Conservation (phyloP, 2,329 filamentous ascomycete species). For the Ophiocordyceps sinensis region DNA sequence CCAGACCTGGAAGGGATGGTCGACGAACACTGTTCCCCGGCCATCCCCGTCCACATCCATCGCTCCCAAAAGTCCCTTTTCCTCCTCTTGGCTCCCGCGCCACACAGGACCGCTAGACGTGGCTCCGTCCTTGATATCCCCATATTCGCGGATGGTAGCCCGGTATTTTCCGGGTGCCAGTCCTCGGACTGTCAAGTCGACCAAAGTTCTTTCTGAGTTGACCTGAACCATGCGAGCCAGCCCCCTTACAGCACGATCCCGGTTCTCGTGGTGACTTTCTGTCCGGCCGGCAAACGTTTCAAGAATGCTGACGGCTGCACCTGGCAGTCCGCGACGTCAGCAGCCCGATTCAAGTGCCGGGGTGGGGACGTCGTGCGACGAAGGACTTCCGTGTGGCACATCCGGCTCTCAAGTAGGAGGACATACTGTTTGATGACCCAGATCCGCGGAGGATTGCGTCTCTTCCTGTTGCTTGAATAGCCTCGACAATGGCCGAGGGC, state of each 20-base stretch:
- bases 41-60: constrained; percentile 65
- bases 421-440: constrained; percentile 69
- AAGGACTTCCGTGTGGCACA: neutral
- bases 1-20: constrained; percentile 78
- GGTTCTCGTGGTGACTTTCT: constrained; percentile 26
- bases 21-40: constrained; percentile 65
- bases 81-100: constrained; percentile 37
- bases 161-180: constrained; percentile 68
- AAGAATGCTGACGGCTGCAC: constrained; percentile 85
- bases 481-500: constrained; percentile 75
- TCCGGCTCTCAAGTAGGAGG: neutral
- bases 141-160: constrained; percentile 72
- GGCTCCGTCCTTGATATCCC: constrained; percentile 76
- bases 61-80: constrained; percentile 49
- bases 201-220: constrained; percentile 58
- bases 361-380: too few relatives aligned
- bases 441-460: constrained; percentile 90
- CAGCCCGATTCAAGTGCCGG: neutral
- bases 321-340: constrained; percentile 19
- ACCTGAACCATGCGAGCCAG: constrained; percentile 92
- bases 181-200: constrained; percentile 79
- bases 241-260: constrained; percentile 55
- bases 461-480: constrained; percentile 78
- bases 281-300: constrained; percentile 59
- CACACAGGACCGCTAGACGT: constrained; percentile 73